Conservation (phyloP, 2,329 filamentous ascomycete genomes). For the Cyphellophora attinorum region DNA sequence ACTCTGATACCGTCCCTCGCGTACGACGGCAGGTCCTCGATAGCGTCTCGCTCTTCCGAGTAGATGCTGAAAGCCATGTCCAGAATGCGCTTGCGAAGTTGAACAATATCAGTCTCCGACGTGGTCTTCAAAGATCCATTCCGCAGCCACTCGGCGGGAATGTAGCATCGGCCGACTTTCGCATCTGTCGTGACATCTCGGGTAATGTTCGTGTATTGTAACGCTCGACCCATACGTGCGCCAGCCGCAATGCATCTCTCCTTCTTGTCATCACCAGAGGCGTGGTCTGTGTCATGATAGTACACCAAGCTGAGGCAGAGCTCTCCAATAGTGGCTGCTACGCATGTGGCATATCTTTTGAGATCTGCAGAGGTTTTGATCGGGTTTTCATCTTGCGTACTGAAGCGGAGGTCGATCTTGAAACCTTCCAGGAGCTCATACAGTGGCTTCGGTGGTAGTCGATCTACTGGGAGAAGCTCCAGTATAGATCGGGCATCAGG, state of each 20-base stretch:
- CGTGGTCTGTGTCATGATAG: constrained; percentile 34
- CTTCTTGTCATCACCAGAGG: constrained; percentile 14
- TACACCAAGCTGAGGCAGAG: constrained; percentile 60
- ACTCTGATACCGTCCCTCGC: constrained; percentile 56
- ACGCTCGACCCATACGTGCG: constrained; percentile 58
- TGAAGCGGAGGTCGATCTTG: constrained; percentile 56
- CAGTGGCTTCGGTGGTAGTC: constrained; percentile 50
- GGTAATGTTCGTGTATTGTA: constrained; percentile 72
- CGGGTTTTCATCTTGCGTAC: constrained; percentile 32
- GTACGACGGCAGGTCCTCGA: constrained; percentile 52
- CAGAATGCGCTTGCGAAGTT: constrained; percentile 45
- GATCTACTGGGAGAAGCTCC: constrained; percentile 46
- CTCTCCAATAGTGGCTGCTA: constrained; percentile 64
- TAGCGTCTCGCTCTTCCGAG: constrained; percentile 42
- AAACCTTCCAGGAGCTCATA: constrained; percentile 59
- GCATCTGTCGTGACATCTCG: constrained; percentile 64
- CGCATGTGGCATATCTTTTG: constrained; percentile 53
- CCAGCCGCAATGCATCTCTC: constrained; percentile 46
- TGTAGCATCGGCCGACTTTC: constrained; percentile 55
- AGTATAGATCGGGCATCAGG: constrained; percentile 44
- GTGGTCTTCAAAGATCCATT: neutral
- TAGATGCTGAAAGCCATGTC: constrained; percentile 55
- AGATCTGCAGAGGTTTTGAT: constrained; percentile 52
- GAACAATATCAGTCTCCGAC: constrained; percentile 15
- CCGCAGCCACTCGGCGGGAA: constrained; percentile 54